These are phyloP conservation scores for Colletotrichum tropicale DNA, from an alignment of 2,329 filamentous ascomycete genomes.

Conservation along the genomic window DNA sequence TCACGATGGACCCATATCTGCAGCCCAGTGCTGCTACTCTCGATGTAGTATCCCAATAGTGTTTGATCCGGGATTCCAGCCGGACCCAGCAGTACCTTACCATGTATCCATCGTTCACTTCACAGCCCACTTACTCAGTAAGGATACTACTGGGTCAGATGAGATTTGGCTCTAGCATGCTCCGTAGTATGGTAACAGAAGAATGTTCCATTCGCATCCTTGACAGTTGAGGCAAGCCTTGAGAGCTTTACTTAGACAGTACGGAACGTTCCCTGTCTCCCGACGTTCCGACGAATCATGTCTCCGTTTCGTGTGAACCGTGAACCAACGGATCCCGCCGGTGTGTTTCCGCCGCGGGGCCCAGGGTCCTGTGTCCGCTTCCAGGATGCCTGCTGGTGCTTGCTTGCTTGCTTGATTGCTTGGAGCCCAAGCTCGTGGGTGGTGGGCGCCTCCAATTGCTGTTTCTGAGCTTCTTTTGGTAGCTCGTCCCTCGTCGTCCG, in stretches of 20 bases:
- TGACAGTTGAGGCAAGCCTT: background rate
- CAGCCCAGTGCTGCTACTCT: background rate
- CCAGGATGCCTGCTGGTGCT: background rate
- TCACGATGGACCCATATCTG: background rate
- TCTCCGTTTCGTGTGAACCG: background rate
- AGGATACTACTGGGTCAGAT: background rate
- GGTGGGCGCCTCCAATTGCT: constrained; percentile 8
- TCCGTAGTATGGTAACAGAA: background rate
- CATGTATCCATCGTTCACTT: background rate
- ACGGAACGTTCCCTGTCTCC: background rate
- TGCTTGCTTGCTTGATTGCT: background rate
- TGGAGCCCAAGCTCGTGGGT: background rate
- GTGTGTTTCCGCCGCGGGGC: background rate
- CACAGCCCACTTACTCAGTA: background rate
- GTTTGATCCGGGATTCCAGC: background rate
- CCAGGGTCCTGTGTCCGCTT: background rate
- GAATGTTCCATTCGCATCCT: background rate
- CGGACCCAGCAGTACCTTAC: background rate
- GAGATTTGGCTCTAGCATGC: background rate
- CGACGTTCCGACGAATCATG: background rate
- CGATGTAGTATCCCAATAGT: background rate
- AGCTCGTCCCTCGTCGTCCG: background rate
- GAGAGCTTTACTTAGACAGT: background rate
- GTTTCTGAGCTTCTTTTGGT: background rate
- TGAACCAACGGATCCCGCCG: background rate